Evolutionary conservation across 2,329 filamentous ascomycete genomes (phyloP), one percentile per base, ranked within the genome.

Genomic region (Penicillium polonicum): DNA sequence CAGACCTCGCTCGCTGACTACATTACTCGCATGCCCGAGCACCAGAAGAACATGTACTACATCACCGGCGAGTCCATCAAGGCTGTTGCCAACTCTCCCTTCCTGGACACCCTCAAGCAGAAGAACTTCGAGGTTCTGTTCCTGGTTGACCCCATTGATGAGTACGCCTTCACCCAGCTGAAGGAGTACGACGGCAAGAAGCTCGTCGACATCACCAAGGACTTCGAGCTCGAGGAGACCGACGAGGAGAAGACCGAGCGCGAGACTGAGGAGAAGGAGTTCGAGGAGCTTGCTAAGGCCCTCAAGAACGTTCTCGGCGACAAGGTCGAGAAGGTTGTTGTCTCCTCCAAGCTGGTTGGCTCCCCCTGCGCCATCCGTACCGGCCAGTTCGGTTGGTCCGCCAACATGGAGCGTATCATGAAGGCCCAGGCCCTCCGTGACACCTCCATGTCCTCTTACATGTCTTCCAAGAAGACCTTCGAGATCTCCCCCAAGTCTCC

Each of bases 361-460:
- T 86, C 94, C 66, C 94, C 94, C 74, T 97, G 94, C 81, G 94
- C 94, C 78, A 97, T 99, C 85, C 93, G 94, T 80, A 99, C 94
- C 70, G 94, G 94, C 75, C 94, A 97, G 83, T 99, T 99, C 80
- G 94, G 94, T 82, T 99, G 94, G 94, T 97, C 93, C 58, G 94
- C 94, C 77, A 99, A 99, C 88, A 99, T 99, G 94, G 94, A 99
- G 87, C 94, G 94, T 85, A 99, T 99, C 88, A 99, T 99, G 94
- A 99, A 99, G 89, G 94, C 94, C 29, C 94, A 99, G 85, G 94
- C 94, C 75, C 93, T 99, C 74, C 94, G 94, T 83, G 94, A 99
- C 83, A 99, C 94, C 70, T 97, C 92, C 74, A 99, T 99, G 94
- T 91, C 87, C 82, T 96, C 91, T 72, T 99, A 99, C 90, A 99